Percentiles rank a stretch among this genome's conserved stretches.
Evolutionary conservation across 2,329 filamentous ascomycete genomes (phyloP).

Genomic region (Aspergillus sp.): DNA sequence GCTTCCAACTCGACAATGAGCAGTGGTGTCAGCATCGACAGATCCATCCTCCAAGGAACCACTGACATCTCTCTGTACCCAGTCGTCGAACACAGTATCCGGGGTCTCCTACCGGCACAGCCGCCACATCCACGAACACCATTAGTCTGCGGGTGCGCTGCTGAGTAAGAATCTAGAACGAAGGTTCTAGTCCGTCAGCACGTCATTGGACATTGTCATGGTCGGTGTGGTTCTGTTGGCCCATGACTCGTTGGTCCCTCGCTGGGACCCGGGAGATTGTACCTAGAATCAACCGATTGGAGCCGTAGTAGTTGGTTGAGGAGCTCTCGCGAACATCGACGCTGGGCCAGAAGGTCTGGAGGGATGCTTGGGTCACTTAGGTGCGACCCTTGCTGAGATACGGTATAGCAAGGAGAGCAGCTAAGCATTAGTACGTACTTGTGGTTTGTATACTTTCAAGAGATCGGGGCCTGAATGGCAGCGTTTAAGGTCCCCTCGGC

Average conservation of each 20-base stretch:
- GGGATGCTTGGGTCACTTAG: background rate
- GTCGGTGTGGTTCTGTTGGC: background rate
- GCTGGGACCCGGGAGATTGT: too few relatives aligned
- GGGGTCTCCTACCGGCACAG: background rate
- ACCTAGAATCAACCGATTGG: background rate
- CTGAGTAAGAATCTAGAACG: background rate
- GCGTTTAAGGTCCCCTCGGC: too few relatives aligned
- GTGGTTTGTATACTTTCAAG: too few relatives aligned
- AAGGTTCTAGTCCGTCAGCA: background rate
- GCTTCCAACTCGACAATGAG: too few relatives aligned
- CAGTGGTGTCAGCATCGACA: background rate
- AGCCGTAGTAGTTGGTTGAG: background rate
- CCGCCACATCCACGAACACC: background rate
- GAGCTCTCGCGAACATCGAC: background rate
- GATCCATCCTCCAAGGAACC: background rate
- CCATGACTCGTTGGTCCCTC: background rate
- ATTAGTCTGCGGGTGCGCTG: background rate
- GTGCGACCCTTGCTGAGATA: too few relatives aligned
- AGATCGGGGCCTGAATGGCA: too few relatives aligned
- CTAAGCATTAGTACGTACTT: too few relatives aligned
- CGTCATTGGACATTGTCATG: background rate
- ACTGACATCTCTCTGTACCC: background rate
- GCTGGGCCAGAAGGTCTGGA: background rate
- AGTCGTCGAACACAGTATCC: background rate
- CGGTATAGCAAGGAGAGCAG: too few relatives aligned